phyloP scores from a whole-genome alignment of 176 grass and related monocot genomes.

The Eremochloa ophiuroides region DNA sequence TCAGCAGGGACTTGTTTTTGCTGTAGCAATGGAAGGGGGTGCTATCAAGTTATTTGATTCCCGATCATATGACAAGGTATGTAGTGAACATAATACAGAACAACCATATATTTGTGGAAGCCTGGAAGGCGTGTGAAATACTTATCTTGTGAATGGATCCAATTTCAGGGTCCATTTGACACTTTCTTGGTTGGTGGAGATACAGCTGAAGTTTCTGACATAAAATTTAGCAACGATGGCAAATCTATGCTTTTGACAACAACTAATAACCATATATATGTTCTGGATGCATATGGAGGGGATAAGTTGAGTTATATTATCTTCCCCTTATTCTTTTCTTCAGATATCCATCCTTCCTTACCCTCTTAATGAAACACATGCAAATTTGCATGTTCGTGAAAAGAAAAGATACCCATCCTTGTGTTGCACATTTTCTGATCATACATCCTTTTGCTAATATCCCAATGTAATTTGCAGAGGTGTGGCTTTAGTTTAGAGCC shows the following conservation, averaged over 20 bases:
- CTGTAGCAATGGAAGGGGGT: slow-evolving; percentile 92
- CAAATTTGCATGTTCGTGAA: no score
- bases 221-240: slow-evolving; percentile 98
- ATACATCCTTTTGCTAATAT: slow-evolving; percentile 2
- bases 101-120: neutral
- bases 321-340: neutral
- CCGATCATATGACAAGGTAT: slow-evolving; percentile 92
- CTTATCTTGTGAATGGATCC: neutral
- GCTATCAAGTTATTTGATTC: slow-evolving; percentile 99
- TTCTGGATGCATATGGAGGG: slow-evolving; percentile 96
- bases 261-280: slow-evolving; percentile 96
- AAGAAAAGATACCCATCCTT: neutral
- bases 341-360: neutral
- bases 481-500: slow-evolving; percentile 97
- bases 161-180: slow-evolving; percentile 90
- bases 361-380: no score
- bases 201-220: slow-evolving; percentile 92
- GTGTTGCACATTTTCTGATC: slow-evolving; percentile 6
- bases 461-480: slow-evolving; percentile 44
- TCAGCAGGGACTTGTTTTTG: slow-evolving; percentile 99
- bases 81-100: slow-evolving; percentile 13
- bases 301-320: slow-evolving; percentile 61
- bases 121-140: neutral
- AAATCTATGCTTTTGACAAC: slow-evolving; percentile 98
- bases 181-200: slow-evolving; percentile 97